Evolutionary conservation across 2,329 filamentous ascomycete genomes (phyloP), one percentile per base, ranked within the genome.

Genomic region (Fusarium protoensiforme): DNA sequence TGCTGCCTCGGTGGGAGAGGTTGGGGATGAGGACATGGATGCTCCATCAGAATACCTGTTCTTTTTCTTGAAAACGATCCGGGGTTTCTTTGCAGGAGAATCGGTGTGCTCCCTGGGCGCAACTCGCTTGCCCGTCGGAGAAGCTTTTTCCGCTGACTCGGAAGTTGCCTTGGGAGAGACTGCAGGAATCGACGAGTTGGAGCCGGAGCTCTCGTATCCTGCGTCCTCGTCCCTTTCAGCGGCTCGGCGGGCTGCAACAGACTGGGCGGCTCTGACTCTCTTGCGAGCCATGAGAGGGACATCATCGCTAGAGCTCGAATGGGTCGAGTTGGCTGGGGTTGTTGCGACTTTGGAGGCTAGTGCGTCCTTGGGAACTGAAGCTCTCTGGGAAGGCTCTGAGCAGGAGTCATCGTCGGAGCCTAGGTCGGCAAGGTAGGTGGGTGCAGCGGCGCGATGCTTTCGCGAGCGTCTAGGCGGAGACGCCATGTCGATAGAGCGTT

Each of bases 51-150:
- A 51, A 14, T 29, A 7, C 20, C 48, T 59, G 14, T 29, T 57
- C 13, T 24, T 67, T 41, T 29, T 33, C 46, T 67, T 71, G 13
- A 67, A 27, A 31, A 58, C 11, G 27, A 67, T 22, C 22, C 69
- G 69, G 7, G 46, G 5, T 36, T 64, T 72, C 46, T 71, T 72
- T 14, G 11, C 18, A 4, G 58, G 66, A 22, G 66, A 67, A 14
- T 38, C 46, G 29, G 31, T 39, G 18, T 59, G 46, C 22, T 33
- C 35, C 16, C 54, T 38, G 24, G 24, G 18, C 10, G 31, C 65
- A 14, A 10, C 41, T 61, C 69, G 43, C n/a, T 69, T 72, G 16
- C 38, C 38, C 1, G n/a, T 7, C 2, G 24, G 39, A 18, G 51
- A 24, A 27, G 13, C 16, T 7, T 38, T 7, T 13, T 51, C 18